Conservation (phyloP, 495 filamentous ascomycete species). For the Podospora tetraspora region DNA sequence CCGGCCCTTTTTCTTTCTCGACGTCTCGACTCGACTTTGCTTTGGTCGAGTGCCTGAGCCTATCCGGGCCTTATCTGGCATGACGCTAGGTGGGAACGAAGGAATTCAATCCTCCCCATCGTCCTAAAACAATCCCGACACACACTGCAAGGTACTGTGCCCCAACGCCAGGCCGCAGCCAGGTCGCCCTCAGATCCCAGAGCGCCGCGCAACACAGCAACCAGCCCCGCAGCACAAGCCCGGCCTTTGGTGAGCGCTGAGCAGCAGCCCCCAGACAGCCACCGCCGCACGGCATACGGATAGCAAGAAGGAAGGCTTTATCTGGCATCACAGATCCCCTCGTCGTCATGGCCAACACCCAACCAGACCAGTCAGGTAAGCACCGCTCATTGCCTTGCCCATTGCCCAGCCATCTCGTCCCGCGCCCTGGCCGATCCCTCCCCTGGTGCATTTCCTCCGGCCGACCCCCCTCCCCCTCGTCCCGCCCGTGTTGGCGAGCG, state of each 20-base stretch:
- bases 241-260: neutral
- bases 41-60: conserved; percentile 16
- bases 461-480: conserved; percentile 12
- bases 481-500: neutral
- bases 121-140: conserved; percentile 25
- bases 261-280: neutral
- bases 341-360: conserved; percentile 29
- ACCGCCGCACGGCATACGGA: conserved; percentile 2
- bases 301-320: neutral
- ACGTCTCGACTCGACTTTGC: neutral
- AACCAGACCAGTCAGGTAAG: conserved; percentile 33
- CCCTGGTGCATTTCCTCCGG: conserved; percentile 9
- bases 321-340: conserved; percentile 12
- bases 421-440: conserved; percentile 11
- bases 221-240: conserved; percentile 4
- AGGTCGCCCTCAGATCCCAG: conserved; percentile 7
- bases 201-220: conserved; percentile 6
- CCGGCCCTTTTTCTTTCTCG: conserved; percentile 1
- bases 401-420: neutral
- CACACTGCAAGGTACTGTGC: conserved; percentile 8
- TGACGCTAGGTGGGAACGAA: conserved; percentile 26
- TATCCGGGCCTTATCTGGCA: conserved; percentile 27
- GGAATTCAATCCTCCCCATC: conserved; percentile 19
- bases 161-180: conserved; percentile 6
- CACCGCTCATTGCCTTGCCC: conserved; percentile 5